These are phyloP conservation scores for Discostella stelligeroides DNA, from an alignment of 108 stramenopile genomes.

Conservation along the genomic window DNA sequence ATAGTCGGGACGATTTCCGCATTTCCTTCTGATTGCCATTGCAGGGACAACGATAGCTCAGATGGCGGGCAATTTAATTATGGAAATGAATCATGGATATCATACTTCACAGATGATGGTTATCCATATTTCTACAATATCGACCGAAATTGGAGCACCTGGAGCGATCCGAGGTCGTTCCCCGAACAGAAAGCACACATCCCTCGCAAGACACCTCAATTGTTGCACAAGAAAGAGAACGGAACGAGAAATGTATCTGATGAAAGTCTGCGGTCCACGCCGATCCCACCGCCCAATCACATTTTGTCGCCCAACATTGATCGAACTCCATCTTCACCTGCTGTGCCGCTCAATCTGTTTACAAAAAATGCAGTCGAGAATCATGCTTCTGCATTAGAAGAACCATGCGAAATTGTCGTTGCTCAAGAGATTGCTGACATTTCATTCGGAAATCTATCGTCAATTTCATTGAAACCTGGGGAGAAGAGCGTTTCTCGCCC, in stretches of 20 bases:
- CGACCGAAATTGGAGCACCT: conserved; percentile 19
- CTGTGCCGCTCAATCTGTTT: background rate
- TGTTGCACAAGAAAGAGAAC: background rate
- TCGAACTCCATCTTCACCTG: background rate
- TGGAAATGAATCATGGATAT: conserved; percentile 16
- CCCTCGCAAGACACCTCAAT: background rate
- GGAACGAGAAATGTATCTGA: background rate
- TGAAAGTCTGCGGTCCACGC: background rate
- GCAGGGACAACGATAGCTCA: background rate
- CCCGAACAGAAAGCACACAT: background rate
- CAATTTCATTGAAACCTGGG: too few species aligned
- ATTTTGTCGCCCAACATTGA: background rate
- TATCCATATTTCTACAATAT: conserved; percentile 34
- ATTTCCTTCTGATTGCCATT: background rate
- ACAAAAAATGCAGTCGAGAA: background rate
- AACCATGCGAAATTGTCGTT: background rate
- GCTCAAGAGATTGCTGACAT: too few species aligned
- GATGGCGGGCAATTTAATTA: conserved; percentile 17
- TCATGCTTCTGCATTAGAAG: background rate
- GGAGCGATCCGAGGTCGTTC: conserved; percentile 33
- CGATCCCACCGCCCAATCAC: background rate
- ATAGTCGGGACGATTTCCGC: too few species aligned
- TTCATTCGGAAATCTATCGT: too few species aligned
- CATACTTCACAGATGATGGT: conserved; percentile 26
- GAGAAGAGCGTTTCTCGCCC: too few species aligned